Base-by-base conservation (phyloP, 108 stramenopile species). In the Skeletonema costatum region DNA sequence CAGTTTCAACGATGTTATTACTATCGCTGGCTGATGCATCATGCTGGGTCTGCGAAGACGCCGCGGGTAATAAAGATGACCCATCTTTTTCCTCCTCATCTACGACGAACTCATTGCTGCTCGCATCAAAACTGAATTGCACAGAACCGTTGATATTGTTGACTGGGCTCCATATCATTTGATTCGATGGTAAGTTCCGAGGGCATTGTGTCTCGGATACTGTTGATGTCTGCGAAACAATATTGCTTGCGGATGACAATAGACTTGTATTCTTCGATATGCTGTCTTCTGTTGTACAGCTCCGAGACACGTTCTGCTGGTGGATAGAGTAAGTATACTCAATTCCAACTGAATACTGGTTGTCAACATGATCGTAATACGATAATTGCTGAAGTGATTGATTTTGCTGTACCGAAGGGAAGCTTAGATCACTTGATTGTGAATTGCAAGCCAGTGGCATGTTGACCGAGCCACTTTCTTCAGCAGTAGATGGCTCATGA, bases 91-190 rank as follows among this genome's bases (percentile, higher is more conserved):
- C 11, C 39, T 41, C 11, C 39, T 12, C 11, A 41, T 12, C 39
- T 41, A 41, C 39, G 9, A 11, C 2, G 11, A 12, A 41, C 2
- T n/a, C 44, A n/a, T 16, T 46, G 14, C 44, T 46, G 5, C 1
- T 46, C 16, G 14, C 44, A n/a, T n/a, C 3, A 46, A n/a, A 46
- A 46, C 16, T 46, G 44, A 46, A n/a, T 46, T 16, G 16, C 16
- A 46, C 14, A 46, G 44, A 46, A n/a, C 3, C 2, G 3, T 46
- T 46, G 19, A 2, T 62, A 36, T 29, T n/a, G 6, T 63, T 63
- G 62, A 63, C 4, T 63, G 32, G 62, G 41, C 35, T 67, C 81
- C 81, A 82, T 60, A 71, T 75, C 74, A 71, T 74, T 51, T 70
- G 64, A 41, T 13, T 53, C 3, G 81, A 53, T 46, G 81, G 74